Percentiles rank a stretch among this genome's conserved stretches.
These are phyloP conservation scores for Termitomyces sp. DNA, from an alignment of 768 basidiomycete species.

Conservation along the genomic window DNA sequence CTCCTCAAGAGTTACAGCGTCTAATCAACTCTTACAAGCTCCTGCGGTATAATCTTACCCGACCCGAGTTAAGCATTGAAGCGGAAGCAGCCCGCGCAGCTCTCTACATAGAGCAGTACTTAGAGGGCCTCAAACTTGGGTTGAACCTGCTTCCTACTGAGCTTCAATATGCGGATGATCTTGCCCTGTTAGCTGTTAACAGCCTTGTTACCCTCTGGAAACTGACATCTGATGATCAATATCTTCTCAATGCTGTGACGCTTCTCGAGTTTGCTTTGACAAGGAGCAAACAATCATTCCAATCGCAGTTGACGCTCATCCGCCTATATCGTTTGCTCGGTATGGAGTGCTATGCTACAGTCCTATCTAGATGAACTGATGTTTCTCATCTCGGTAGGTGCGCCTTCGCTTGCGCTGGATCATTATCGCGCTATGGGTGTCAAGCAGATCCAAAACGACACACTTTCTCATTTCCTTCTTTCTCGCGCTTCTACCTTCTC, in stretches of 20 bases:
- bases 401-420: conserved; percentile 64
- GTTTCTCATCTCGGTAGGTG: conserved; percentile 39
- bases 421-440: conserved; percentile 75
- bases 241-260: conserved; percentile 59
- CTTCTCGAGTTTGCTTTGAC: conserved; percentile 68
- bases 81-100: conserved; percentile 47
- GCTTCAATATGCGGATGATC: conserved; percentile 83
- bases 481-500: conserved; percentile 78
- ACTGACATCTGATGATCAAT: conserved; percentile 43
- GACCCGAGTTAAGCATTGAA: conserved; percentile 46
- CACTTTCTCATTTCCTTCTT: conserved; percentile 78
- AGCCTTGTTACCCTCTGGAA: conserved; percentile 61
- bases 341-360: conserved; percentile 21
- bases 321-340: conserved; percentile 81
- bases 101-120: conserved; percentile 55
- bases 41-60: conserved; percentile 50
- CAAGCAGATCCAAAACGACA: conserved; percentile 87
- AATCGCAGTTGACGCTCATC: conserved; percentile 69
- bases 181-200: conserved; percentile 70
- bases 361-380: neutral
- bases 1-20: conserved; percentile 50
- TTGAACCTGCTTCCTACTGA: conserved; percentile 64
- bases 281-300: conserved; percentile 76
- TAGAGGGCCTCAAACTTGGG: conserved; percentile 64
- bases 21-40: conserved; percentile 75